Base-by-base conservation (phyloP, 2,329 filamentous ascomycete species). In the Chaetomiaceae sp. region DNA sequence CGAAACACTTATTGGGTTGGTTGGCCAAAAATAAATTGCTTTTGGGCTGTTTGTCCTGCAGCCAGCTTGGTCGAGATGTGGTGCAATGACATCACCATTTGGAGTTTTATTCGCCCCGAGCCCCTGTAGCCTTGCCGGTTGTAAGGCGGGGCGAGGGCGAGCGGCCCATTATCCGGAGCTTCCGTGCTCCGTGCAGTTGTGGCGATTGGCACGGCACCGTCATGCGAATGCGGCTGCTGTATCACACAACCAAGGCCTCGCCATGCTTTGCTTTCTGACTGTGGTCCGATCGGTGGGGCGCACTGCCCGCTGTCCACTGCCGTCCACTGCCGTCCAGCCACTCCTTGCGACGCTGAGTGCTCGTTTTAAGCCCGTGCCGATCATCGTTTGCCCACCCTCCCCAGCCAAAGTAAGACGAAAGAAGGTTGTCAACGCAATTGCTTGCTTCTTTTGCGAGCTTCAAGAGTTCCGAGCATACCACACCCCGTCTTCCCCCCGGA, bases 51-150 rank as follows among this genome's bases (percentile, higher is more conserved):
- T 16, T 44, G 27, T 33, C 16, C 29, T 6, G 10, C 4, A 3
- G n/a, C 16, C 11, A 13, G 5, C 3, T 13, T 38, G 10, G 33
- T 40, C 34, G n/a, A 40, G 16, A 13, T n/a, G n/a, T n/a, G 14
- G 25, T 48, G 34, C 18, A 40, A 48, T 57, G 50, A 42, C 53
- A 57, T 57, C 52, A 56, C 54, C 40, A 33, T 45, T 50, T 48
- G 48, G 55, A 54, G 37, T 32, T 16, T 13, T 25, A 32, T 29
- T 7, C 13, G 13, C 14, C 14, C 18, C 2, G 29, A 21, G 16
- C 21, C 5, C 11, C n/a, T n/a, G 16, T 20, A 5, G 34, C 34
- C 16, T 11, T 37, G 37, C 41, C 20, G 23, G 9, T 16, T 5
- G 18, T 9, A 14, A 11, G 25, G 33, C 13, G n/a, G 5, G 23